A percentile compares a stretch with the other conserved stretches of the same genome.
phyloP scores from a whole-genome alignment of 192 early-diverging fungal genomes.

The Haplosporangium gracile region DNA sequence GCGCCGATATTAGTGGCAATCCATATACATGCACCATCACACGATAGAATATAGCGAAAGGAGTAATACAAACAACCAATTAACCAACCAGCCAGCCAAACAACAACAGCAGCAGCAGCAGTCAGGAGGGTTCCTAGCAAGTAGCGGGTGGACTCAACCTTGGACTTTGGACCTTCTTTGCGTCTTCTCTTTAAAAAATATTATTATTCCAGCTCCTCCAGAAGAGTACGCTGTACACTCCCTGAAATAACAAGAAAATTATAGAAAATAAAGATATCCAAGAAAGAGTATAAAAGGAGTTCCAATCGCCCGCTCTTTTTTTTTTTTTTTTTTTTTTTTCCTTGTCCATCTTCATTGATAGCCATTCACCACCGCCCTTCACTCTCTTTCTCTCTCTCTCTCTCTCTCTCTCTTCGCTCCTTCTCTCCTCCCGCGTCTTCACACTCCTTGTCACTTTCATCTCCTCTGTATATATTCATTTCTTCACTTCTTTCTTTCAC shows the following conservation, averaged over 20 bases:
- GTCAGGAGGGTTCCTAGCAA: too few relatives aligned
- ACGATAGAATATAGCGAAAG: too few relatives aligned
- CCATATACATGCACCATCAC: too few relatives aligned
- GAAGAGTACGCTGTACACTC: not conserved
- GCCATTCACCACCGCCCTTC: not conserved
- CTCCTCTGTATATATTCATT: not conserved
- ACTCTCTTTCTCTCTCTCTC: not conserved
- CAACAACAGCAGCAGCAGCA: too few relatives aligned
- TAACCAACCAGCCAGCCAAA: too few relatives aligned
- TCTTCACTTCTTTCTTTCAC: not conserved
- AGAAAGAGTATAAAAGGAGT: not conserved
- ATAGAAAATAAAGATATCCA: not conserved
- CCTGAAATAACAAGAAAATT: not conserved
- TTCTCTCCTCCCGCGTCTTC: not conserved
- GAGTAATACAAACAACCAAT: too few relatives aligned
- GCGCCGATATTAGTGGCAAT: too few relatives aligned
- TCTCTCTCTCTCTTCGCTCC: not conserved
- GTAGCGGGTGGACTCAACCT: too few relatives aligned
- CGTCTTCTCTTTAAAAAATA: too few relatives aligned
- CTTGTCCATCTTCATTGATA: conserved; percentile 12
- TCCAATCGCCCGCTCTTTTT: not conserved
- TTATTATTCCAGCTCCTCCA: too few relatives aligned
- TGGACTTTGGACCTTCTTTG: too few relatives aligned
- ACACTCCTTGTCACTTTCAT: not conserved
- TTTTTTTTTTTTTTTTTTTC: not conserved